Conservation (phyloP, 768 basidiomycete species). For the Lentinula detonsa region DNA sequence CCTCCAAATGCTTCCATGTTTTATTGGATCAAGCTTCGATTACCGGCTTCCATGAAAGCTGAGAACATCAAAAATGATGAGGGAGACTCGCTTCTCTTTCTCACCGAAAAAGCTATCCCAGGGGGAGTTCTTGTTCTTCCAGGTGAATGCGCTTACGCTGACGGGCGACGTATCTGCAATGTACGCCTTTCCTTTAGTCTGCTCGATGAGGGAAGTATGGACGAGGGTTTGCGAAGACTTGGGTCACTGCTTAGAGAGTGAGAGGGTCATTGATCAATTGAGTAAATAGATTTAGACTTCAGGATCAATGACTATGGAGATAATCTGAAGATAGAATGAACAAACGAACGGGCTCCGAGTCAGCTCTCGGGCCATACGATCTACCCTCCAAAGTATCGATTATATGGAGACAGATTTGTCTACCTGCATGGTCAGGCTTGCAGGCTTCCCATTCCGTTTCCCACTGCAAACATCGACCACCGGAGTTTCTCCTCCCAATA, state of each 20-base stretch:
- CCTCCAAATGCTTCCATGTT: slow-evolving; percentile 82
- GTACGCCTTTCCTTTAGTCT: slow-evolving; percentile 8
- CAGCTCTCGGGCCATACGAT: too few species aligned
- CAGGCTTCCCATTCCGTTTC: too few species aligned
- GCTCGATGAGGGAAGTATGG: slow-evolving; percentile 2
- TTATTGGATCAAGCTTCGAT: slow-evolving; percentile 45
- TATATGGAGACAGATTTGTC: too few species aligned
- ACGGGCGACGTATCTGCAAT: slow-evolving; percentile 5
- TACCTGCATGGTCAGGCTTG: too few species aligned
- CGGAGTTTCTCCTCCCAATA: too few species aligned
- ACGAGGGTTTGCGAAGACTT: slow-evolving; percentile 6
- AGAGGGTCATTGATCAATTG: neutral
- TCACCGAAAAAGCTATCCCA: slow-evolving; percentile 2
- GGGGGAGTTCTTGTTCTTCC: slow-evolving; percentile 7
- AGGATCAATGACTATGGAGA: too few species aligned
- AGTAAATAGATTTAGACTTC: too few species aligned
- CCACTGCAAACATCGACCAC: too few species aligned
- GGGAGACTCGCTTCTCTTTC: slow-evolving; percentile 1
- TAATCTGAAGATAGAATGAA: too few species aligned
- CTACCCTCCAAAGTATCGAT: too few species aligned
- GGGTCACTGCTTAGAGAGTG: neutral
- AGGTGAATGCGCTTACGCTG: slow-evolving; percentile 1
- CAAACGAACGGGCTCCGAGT: too few species aligned
- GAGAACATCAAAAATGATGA: neutral
- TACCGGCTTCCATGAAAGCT: neutral